phyloP scores from a whole-genome alignment of 1,139 yeast species.

The Blastobotrys proliferans region DNA sequence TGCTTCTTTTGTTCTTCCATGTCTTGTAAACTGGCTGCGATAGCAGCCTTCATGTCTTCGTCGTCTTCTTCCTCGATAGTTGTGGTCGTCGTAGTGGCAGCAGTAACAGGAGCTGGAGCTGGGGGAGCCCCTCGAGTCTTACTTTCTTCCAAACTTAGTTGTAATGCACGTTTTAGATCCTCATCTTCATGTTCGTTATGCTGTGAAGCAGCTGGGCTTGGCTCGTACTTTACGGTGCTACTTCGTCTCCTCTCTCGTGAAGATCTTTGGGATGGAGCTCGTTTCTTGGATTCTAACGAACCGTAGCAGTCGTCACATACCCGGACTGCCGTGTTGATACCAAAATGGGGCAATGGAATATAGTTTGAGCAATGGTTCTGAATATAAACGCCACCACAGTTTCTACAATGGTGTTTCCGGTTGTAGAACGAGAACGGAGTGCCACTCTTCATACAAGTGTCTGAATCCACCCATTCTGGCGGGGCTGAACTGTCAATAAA shows the following conservation, averaged over 20 bases:
- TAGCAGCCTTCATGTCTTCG: constrained; percentile 88
- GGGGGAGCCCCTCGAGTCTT: constrained; percentile 22
- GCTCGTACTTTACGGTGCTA: constrained; percentile 4
- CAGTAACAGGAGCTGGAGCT: constrained; percentile 16
- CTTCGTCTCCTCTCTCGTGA: not conserved
- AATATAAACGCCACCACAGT: constrained; percentile 95
- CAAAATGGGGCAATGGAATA: constrained; percentile 73
- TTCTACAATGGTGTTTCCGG: constrained; percentile 93
- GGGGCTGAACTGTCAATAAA: constrained; percentile 89
- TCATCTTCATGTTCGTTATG: constrained; percentile 56
- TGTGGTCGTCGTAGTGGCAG: constrained; percentile 6
- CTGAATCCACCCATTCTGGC: constrained; percentile 97
- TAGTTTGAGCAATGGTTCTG: constrained; percentile 73
- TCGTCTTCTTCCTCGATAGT: constrained; percentile 61
- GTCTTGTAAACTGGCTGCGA: constrained; percentile 85
- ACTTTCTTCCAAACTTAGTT: constrained; percentile 64
- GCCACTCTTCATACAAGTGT: constrained; percentile 93
- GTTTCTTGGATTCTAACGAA: constrained; percentile 37
- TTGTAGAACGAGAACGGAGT: constrained; percentile 73
- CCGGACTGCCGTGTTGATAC: constrained; percentile 83
- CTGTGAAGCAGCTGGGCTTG: constrained; percentile 13
- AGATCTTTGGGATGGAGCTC: no score
- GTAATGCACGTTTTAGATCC: constrained; percentile 73
- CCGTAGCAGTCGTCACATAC: constrained; percentile 89
- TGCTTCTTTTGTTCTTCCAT: constrained; percentile 29